A percentile compares a stretch with the other conserved stretches of the same genome.
phyloP scores from a whole-genome alignment of 2,329 filamentous ascomycete species.

The Ascomycota sp. region DNA sequence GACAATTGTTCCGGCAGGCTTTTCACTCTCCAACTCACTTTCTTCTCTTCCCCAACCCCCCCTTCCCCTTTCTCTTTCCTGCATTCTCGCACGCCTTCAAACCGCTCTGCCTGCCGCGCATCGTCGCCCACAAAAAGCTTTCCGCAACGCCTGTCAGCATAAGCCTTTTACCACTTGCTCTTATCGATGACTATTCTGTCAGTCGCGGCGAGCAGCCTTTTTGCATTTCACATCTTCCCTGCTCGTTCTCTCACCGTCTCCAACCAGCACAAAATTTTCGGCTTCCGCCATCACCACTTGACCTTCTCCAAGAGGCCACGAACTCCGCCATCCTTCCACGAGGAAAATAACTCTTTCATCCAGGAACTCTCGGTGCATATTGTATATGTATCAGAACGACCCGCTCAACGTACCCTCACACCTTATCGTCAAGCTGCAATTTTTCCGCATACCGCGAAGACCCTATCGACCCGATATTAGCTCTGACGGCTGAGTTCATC shows the following conservation, averaged over 20 bases:
- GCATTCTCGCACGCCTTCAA: too few species aligned
- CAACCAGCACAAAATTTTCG: neutral
- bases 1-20: too few species aligned
- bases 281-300: neutral
- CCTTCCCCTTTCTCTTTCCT: neutral
- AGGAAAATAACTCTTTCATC: slow-evolving; percentile 7
- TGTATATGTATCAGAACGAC: slow-evolving; percentile 99
- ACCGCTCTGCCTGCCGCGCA: too few species aligned
- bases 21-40: too few species aligned
- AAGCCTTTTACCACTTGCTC: neutral
- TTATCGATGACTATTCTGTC: slow-evolving; percentile 4
- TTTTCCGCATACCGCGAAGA: slow-evolving; percentile 91
- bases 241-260: neutral
- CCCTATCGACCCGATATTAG: slow-evolving; percentile 75
- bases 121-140: too few species aligned
- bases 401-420: slow-evolving; percentile 77
- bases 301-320: neutral
- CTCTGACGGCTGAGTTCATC: slow-evolving; percentile 67
- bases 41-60: neutral
- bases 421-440: slow-evolving; percentile 76
- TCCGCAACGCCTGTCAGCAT: too few species aligned
- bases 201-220: slow-evolving; percentile 5
- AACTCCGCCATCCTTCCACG: neutral
- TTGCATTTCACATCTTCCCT: neutral
- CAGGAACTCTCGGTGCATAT: slow-evolving; percentile 13